phyloP scores from a whole-genome alignment of 1,284 basidiomycete species.

The Cryptococcus deneoformans region DNA sequence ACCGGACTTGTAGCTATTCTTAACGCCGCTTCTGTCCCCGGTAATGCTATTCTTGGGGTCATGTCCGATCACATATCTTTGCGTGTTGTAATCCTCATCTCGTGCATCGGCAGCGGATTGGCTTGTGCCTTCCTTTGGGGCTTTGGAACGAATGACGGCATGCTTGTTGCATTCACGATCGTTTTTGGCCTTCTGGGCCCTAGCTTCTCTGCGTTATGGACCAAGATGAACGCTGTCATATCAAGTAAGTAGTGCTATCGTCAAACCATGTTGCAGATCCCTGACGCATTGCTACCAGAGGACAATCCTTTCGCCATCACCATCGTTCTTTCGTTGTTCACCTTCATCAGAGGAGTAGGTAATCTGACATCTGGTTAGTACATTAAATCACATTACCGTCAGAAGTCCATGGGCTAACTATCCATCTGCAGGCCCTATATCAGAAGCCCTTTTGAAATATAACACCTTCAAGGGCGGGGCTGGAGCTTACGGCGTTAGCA shows the following conservation, averaged over 20 bases:
- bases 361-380: conserved; percentile 39
- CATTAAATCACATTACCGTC: not conserved
- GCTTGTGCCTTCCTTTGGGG: conserved; percentile 48
- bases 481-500: conserved; percentile 42
- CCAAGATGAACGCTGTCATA: conserved; percentile 34
- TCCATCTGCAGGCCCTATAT: conserved; percentile 27
- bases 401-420: too few relatives aligned
- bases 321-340: conserved; percentile 42
- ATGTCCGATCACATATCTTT: conserved; percentile 41
- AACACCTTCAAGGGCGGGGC: conserved; percentile 20
- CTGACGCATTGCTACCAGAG: conserved; percentile 12
- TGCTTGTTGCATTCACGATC: conserved; percentile 31
- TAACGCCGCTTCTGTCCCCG: conserved; percentile 47
- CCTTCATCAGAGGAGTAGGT: conserved; percentile 43
- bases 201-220: conserved; percentile 38
- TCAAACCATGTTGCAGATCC: not conserved
- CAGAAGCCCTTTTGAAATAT: conserved; percentile 29
- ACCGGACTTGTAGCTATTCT: conserved; percentile 44
- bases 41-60: conserved; percentile 40
- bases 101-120: conserved; percentile 34
- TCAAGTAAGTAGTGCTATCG: conserved; percentile 19
- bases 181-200: conserved; percentile 34
- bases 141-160: conserved; percentile 34
- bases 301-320: conserved; percentile 40
- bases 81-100: conserved; percentile 33